These are phyloP conservation scores for Malus asiatica DNA, from an alignment of 306 rosid species.

Conservation along the genomic window DNA sequence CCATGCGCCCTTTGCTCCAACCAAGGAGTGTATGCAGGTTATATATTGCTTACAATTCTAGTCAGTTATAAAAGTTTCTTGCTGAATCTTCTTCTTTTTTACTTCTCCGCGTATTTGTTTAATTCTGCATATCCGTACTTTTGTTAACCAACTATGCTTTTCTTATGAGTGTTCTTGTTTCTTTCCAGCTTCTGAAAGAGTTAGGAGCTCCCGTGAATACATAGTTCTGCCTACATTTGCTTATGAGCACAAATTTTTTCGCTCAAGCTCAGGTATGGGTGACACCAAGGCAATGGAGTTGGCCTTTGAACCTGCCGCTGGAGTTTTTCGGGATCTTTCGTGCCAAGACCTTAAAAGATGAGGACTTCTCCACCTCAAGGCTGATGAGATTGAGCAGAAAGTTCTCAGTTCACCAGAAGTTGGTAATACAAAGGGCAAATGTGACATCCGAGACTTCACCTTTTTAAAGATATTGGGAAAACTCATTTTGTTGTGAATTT, in stretches of 20 bases:
- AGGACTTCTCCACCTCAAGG: constrained; percentile 68
- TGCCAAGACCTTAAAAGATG: constrained; percentile 63
- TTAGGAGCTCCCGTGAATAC: constrained; percentile 82
- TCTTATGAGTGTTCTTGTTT: constrained; percentile 8
- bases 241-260: constrained; percentile 85
- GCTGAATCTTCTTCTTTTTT: background rate
- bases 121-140: background rate
- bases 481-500: constrained; percentile 28
- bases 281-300: constrained; percentile 98
- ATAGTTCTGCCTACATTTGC: constrained; percentile 91
- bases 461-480: background rate
- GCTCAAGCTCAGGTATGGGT: constrained; percentile 91
- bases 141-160: background rate
- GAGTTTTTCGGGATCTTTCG: too few species aligned
- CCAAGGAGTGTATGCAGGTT: constrained; percentile 96
- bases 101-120: background rate
- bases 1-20: constrained; percentile 97
- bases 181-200: constrained; percentile 77
- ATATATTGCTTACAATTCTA: constrained; percentile 20
- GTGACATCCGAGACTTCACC: background rate
- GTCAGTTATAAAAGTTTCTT: background rate
- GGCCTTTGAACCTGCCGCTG: too few species aligned
- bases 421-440: constrained; percentile 42
- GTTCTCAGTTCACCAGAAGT: constrained; percentile 95
- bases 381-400: constrained; percentile 78